These are phyloP conservation scores for Pseudocercospora fuligena DNA, from an alignment of 2,329 filamentous ascomycete genomes.

Conservation along the genomic window DNA sequence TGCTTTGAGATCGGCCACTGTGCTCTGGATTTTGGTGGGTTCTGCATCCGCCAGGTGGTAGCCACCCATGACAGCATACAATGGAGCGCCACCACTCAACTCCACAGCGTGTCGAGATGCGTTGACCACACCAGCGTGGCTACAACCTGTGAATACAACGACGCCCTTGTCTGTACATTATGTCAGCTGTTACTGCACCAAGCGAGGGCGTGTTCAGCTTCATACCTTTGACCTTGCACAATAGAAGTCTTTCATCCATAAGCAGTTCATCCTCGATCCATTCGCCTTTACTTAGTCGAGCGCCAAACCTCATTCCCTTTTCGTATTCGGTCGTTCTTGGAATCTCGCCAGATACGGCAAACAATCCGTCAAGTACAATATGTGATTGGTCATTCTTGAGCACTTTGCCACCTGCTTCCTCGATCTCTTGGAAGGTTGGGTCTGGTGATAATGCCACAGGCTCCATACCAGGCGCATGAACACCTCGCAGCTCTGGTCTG, in stretches of 20 bases:
- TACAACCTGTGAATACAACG: conserved; percentile 38
- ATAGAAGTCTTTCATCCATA: conserved; percentile 34
- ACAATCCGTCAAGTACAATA: conserved; percentile 30
- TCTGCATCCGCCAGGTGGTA: conserved; percentile 38
- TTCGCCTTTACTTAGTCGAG: conserved; percentile 25
- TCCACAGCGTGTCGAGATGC: conserved; percentile 31
- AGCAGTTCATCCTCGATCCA: conserved; percentile 33
- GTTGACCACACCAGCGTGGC: conserved; percentile 38
- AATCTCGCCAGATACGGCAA: conserved; percentile 37
- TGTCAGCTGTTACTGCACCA: not conserved
- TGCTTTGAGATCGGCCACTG: conserved; percentile 31
- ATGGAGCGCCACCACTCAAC: conserved; percentile 29
- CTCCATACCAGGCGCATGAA: conserved; percentile 25
- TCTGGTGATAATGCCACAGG: conserved; percentile 32
- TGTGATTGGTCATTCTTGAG: conserved; percentile 32
- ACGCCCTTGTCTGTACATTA: conserved; percentile 32
- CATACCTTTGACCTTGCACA: conserved; percentile 39
- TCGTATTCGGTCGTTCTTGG: conserved; percentile 35
- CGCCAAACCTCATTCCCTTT: conserved; percentile 32
- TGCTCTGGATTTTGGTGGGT: conserved; percentile 27
- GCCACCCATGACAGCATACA: conserved; percentile 39
- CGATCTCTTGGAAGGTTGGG: conserved; percentile 36
- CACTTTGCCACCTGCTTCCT: conserved; percentile 31
- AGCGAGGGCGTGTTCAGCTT: not conserved
- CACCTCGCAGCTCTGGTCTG: conserved; percentile 32